Evolutionary conservation across 1,284 basidiomycete species (phyloP).

Genomic region (Ustilago cynodontis): DNA sequence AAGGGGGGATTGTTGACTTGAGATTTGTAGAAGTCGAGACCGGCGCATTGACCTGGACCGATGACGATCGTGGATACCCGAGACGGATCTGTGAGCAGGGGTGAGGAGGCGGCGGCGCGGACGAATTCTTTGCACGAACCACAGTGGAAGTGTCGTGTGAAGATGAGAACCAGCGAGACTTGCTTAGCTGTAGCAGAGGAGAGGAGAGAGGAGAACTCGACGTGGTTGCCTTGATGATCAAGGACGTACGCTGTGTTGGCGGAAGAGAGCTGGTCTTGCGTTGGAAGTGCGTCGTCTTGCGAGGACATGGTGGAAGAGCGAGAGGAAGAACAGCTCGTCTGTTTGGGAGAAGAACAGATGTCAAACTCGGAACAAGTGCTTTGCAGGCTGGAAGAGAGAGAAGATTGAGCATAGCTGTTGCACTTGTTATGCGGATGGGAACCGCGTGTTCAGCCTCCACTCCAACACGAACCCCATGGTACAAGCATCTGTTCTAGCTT

Average conservation of each 20-base stretch:
- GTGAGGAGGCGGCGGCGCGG: constrained; percentile 22
- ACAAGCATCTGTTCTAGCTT: background rate
- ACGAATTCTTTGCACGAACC: constrained; percentile 54
- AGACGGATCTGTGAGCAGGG: constrained; percentile 17
- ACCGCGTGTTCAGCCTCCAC: too few relatives aligned
- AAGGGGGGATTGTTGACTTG: constrained; percentile 22
- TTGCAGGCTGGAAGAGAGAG: background rate
- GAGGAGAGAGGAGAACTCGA: constrained; percentile 26
- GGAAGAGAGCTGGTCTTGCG: constrained; percentile 23
- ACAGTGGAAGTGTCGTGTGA: constrained; percentile 55
- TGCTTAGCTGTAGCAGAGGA: constrained; percentile 9
- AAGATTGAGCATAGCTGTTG: too few relatives aligned
- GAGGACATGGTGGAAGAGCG: constrained; percentile 19
- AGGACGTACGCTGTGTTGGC: constrained; percentile 29
- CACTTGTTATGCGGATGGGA: too few relatives aligned
- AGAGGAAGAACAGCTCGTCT: background rate
- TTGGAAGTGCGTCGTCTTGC: constrained; percentile 33
- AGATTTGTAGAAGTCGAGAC: constrained; percentile 24
- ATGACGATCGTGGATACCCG: constrained; percentile 33
- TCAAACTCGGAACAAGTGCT: background rate
- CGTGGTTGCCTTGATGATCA: constrained; percentile 11
- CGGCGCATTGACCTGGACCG: constrained; percentile 37
- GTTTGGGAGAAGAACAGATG: too few relatives aligned
- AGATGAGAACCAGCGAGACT: constrained; percentile 31
- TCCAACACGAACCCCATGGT: background rate